Percentiles rank a stretch among this genome's conserved stretches.
These are phyloP conservation scores for Oxytropis ochrocephala DNA, from an alignment of 306 rosid genomes.

Conservation along the genomic window DNA sequence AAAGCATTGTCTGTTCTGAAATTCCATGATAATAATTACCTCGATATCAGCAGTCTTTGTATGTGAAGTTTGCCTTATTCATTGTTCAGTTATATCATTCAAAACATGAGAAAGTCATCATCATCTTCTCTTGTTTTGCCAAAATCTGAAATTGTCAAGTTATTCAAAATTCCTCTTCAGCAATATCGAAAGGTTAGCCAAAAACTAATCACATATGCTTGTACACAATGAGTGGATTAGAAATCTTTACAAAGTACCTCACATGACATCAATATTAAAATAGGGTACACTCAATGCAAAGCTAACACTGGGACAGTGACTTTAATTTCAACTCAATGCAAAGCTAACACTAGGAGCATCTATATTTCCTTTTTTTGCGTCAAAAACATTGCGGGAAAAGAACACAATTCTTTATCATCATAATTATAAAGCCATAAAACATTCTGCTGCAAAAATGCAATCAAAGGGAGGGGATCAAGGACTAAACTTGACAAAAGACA, in stretches of 20 bases:
- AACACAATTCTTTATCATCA: neutral
- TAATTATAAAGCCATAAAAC: neutral
- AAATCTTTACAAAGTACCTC: neutral
- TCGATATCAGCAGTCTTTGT: conserved; percentile 43
- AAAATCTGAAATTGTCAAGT: conserved; percentile 52
- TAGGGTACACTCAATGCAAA: neutral
- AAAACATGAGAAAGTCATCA: conserved; percentile 29
- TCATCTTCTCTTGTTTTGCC: conserved; percentile 28
- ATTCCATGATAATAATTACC: conserved; percentile 57
- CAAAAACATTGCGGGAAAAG: neutral
- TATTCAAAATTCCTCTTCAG: conserved; percentile 25
- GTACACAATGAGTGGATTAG: neutral
- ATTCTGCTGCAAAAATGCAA: neutral
- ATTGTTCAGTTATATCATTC: conserved; percentile 36
- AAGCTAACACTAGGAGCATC: neutral
- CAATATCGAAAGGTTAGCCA: neutral
- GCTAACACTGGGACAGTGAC: neutral
- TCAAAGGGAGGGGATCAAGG: neutral
- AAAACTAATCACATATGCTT: neutral
- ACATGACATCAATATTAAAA: conserved; percentile 12
- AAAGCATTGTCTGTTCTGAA: conserved; percentile 26
- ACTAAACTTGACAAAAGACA: neutral
- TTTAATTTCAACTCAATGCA: conserved; percentile 5
- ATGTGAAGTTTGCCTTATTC: conserved; percentile 31
- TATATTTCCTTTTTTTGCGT: neutral